Evolutionary conservation across 2,329 filamentous ascomycete genomes (phyloP).

Genomic region (Ophiocordyceps camponoti-rufipedis): DNA sequence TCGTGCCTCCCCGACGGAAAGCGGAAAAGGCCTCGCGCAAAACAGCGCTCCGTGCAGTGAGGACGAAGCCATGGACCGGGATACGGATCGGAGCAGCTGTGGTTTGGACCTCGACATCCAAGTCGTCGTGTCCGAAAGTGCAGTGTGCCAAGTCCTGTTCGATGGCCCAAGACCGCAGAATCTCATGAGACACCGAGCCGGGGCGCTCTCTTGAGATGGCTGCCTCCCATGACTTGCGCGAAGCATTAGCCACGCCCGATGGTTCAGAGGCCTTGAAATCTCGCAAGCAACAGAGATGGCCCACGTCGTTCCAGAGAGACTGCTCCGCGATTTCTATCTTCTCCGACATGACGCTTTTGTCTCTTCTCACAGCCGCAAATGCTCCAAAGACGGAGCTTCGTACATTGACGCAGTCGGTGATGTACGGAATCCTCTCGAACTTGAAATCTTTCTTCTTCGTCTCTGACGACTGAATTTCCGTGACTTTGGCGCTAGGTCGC

Average conservation of each 20-base stretch:
- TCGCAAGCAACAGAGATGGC: slow-evolving; percentile 48
- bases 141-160: slow-evolving; percentile 42
- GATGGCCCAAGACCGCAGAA: slow-evolving; percentile 45
- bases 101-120: slow-evolving; percentile 28
- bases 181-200: slow-evolving; percentile 28
- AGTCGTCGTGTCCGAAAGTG: slow-evolving; percentile 18
- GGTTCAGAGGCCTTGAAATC: slow-evolving; percentile 32
- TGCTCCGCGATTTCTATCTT: slow-evolving; percentile 48
- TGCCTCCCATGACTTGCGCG: slow-evolving; percentile 22
- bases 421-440: slow-evolving; percentile 74
- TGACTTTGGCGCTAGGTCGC: slow-evolving; percentile 61
- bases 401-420: slow-evolving; percentile 71
- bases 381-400: slow-evolving; percentile 79
- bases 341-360: slow-evolving; percentile 63
- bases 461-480: slow-evolving; percentile 27
- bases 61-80: slow-evolving; percentile 67
- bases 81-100: slow-evolving; percentile 50
- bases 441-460: slow-evolving; percentile 77
- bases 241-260: slow-evolving; percentile 8
- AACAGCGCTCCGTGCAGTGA: slow-evolving; percentile 54
- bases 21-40: slow-evolving; percentile 44
- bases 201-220: slow-evolving; percentile 24
- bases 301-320: slow-evolving; percentile 56
- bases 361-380: slow-evolving; percentile 71
- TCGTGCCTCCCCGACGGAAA: slow-evolving; percentile 21